phyloP scores from a whole-genome alignment of 768 basidiomycete genomes.

The Sporobolomyces phaffii region DNA sequence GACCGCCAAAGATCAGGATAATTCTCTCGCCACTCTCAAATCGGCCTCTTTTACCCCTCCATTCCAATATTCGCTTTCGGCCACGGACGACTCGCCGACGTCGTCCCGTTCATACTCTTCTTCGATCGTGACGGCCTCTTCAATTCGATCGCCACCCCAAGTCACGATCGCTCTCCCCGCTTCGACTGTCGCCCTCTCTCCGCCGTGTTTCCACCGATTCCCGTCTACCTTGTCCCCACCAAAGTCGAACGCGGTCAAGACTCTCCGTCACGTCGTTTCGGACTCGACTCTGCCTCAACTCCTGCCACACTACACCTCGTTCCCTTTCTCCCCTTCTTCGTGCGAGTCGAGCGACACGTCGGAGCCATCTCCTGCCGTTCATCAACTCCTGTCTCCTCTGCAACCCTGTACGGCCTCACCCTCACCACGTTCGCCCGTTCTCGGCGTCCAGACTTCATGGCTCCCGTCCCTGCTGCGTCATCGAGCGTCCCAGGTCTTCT shows the following conservation, averaged over 20 bases:
- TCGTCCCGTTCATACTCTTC: slow-evolving; percentile 20
- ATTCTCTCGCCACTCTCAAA: neutral
- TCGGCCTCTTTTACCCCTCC: neutral
- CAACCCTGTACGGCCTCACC: neutral
- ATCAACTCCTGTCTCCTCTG: neutral
- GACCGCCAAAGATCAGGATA: neutral
- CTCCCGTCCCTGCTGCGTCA: slow-evolving; percentile 1
- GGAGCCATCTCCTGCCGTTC: too few species aligned
- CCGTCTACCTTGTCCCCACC: neutral
- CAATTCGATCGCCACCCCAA: slow-evolving; percentile 1
- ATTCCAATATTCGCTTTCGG: neutral
- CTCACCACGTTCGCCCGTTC: too few species aligned
- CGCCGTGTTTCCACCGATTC: neutral
- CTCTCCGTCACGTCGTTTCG: slow-evolving; percentile 14
- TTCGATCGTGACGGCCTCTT: slow-evolving; percentile 1
- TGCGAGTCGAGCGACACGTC: neutral
- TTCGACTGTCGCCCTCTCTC: neutral
- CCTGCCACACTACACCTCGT: neutral
- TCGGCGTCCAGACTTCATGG: neutral
- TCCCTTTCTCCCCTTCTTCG: neutral
- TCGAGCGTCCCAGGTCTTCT: slow-evolving; percentile 10
- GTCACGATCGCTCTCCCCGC: neutral
- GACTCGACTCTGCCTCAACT: slow-evolving; percentile 9
- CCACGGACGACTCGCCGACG: neutral
- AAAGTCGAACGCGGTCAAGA: neutral